Base-by-base conservation (phyloP, 2,329 filamentous ascomycete species). In the Capronia coronata region DNA sequence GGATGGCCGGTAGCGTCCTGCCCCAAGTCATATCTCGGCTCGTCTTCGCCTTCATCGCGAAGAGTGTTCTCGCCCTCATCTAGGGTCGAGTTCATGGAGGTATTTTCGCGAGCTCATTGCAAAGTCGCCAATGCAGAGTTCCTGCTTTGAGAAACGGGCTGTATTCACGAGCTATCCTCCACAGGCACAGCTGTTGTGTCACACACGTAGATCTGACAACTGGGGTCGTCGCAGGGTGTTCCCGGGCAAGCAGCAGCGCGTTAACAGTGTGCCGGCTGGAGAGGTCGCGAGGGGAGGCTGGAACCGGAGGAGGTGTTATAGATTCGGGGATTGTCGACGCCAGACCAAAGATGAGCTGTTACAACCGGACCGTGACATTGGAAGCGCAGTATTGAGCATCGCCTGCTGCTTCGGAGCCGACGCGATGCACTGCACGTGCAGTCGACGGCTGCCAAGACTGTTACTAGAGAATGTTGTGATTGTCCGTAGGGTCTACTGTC, bases 21-120 rank as follows among this genome's bases (percentile, higher is more conserved):
- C 48, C 48, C 52, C 56, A 60, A 49, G 62, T 67, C 59, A 49
- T 67, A 61, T 51, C 70, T 64, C 56, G 70, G 65, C 52, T 69
- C 67, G 45, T 67, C 70, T 58, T 68, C 62, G 61, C 68, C 68
- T 59, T 70, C 69, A 65, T 76, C 69, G 63, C 77, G 73, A 65
- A 80, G 75, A 66, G 72, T 71, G 71, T 71, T 77, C 71, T 78
- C 77, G 68, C 75, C 75, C 67, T 79, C 74, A 73, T 75, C 75
- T 68, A 74, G 75, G 74, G 74, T 78, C 73, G 78, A 81, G 80
- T 80, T 85, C 83, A 86, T 86, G 73, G 73, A 77, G 75, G 51
- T 49, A 54, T 49, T 25, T 44, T 49, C n/a, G 42, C 52, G 34
- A 25, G 43, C 56, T 55, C 57, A 60, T 60, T 47, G 57, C 56